Evolutionary conservation across 2,329 filamentous ascomycete species (phyloP).

Genomic region (Remersonia thermophila): DNA sequence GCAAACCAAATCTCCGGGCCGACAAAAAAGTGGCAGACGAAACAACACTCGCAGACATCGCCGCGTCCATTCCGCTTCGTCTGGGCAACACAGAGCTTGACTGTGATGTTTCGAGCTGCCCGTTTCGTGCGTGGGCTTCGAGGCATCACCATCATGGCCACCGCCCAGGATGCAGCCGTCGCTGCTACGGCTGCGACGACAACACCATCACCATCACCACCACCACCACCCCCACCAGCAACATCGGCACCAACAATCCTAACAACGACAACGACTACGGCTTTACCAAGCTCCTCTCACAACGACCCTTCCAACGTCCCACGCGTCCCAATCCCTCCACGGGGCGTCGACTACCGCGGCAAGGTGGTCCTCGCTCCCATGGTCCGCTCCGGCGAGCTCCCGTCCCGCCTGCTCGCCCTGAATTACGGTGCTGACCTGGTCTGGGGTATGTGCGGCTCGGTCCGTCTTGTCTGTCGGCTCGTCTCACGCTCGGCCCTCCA

Average conservation of each 20-base stretch:
- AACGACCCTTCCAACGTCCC: conserved; percentile 24
- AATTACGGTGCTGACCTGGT: conserved; percentile 95
- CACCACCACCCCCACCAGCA: too few relatives aligned
- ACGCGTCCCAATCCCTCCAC: conserved; percentile 70
- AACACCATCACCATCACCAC: neutral
- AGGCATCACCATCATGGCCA: conserved; percentile 5
- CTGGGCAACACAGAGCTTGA: too few relatives aligned
- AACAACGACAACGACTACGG: neutral
- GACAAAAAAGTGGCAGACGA: too few relatives aligned
- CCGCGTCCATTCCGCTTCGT: too few relatives aligned
- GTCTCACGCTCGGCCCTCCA: conserved; percentile 21
- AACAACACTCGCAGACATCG: too few relatives aligned
- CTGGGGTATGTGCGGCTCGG: conserved; percentile 53
- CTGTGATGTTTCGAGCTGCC: conserved; percentile 5
- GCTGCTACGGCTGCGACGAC: neutral
- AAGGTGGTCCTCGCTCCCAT: conserved; percentile 94
- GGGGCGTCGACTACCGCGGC: conserved; percentile 85
- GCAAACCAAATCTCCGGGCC: too few relatives aligned
- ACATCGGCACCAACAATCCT: neutral
- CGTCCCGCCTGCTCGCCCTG: conserved; percentile 75
- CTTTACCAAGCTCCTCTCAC: neutral
- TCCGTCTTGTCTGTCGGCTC: conserved; percentile 1
- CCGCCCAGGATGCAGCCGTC: conserved; percentile 3
- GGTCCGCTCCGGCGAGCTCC: conserved; percentile 94
- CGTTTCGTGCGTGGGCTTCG: conserved; percentile 7